A percentile compares a stretch with the other conserved stretches of the same genome.
These are phyloP conservation scores for Termitomyces sp. DNA, from an alignment of 768 basidiomycete species.

Conservation along the genomic window DNA sequence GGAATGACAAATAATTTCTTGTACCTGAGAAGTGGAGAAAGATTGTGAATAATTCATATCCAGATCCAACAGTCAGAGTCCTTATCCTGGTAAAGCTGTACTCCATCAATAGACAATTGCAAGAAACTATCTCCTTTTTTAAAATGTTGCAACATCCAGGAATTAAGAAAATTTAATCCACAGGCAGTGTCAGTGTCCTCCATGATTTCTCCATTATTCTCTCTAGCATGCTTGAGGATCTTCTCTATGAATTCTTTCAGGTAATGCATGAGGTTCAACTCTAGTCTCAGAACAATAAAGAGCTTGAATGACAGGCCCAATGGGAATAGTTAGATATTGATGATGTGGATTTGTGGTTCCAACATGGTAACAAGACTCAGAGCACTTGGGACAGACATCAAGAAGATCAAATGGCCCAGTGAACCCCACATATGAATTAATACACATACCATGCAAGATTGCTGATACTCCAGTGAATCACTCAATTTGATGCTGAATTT, in stretches of 20 bases:
- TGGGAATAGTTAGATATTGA: slow-evolving; percentile 6
- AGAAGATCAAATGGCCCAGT: slow-evolving; percentile 5
- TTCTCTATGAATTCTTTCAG: neutral
- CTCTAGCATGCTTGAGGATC: neutral
- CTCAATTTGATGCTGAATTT: slow-evolving; percentile 22
- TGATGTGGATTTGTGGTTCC: neutral
- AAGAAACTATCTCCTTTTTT: slow-evolving; percentile 20
- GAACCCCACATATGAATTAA: slow-evolving; percentile 17
- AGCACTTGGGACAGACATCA: slow-evolving; percentile 4
- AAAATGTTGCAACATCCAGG: neutral
- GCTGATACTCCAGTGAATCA: neutral
- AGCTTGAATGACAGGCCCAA: slow-evolving; percentile 8
- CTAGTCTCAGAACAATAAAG: slow-evolving; percentile 3
- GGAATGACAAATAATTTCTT: slow-evolving; percentile 11
- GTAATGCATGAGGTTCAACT: slow-evolving; percentile 2
- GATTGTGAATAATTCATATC: slow-evolving; percentile 27
- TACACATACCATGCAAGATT: slow-evolving; percentile 40
- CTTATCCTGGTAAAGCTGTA: slow-evolving; percentile 30
- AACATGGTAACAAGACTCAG: neutral
- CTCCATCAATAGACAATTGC: slow-evolving; percentile 26
- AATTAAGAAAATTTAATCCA: neutral
- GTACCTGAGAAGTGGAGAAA: slow-evolving; percentile 13
- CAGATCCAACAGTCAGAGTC: slow-evolving; percentile 28
- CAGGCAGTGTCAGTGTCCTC: slow-evolving; percentile 8
- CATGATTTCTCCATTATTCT: neutral